Evolutionary conservation across 768 basidiomycete genomes (phyloP).

Genomic region (Erythrobasidium yunnanense): DNA sequence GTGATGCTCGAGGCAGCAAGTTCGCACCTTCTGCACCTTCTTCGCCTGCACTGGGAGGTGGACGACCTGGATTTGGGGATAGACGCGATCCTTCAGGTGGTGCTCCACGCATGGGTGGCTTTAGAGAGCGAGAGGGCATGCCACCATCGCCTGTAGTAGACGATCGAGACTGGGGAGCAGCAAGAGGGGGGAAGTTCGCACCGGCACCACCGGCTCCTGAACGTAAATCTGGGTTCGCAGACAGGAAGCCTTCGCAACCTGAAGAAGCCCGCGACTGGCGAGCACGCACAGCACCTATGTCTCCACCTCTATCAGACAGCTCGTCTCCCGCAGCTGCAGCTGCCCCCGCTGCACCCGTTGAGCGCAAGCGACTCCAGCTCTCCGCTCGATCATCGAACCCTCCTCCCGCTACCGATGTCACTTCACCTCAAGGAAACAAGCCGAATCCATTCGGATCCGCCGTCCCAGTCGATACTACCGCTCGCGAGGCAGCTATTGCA

Average conservation of each 20-base stretch:
- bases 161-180: constrained; percentile 36
- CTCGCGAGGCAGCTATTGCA: constrained; percentile 48
- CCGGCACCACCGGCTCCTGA: constrained; percentile 40
- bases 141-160: constrained; percentile 33
- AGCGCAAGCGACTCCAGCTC: constrained; percentile 66
- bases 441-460: constrained; percentile 79
- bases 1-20: constrained; percentile 36
- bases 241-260: constrained; percentile 58
- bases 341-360: constrained; percentile 69
- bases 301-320: background rate
- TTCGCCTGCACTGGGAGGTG: constrained; percentile 13
- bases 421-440: constrained; percentile 44
- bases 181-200: constrained; percentile 20
- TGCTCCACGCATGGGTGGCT: constrained; percentile 23
- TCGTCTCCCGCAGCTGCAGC: constrained; percentile 4
- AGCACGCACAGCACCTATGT: constrained; percentile 1
- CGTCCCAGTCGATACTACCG: constrained; percentile 72
- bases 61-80: background rate
- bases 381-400: constrained; percentile 57
- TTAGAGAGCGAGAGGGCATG: constrained; percentile 25
- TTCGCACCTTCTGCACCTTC: constrained; percentile 31
- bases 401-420: constrained; percentile 57
- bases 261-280: constrained; percentile 7
- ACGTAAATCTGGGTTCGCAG: constrained; percentile 40
- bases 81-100: constrained; percentile 16